phyloP scores from a whole-genome alignment of 164 flowering plant genomes.

The Brasenia schreberi region DNA sequence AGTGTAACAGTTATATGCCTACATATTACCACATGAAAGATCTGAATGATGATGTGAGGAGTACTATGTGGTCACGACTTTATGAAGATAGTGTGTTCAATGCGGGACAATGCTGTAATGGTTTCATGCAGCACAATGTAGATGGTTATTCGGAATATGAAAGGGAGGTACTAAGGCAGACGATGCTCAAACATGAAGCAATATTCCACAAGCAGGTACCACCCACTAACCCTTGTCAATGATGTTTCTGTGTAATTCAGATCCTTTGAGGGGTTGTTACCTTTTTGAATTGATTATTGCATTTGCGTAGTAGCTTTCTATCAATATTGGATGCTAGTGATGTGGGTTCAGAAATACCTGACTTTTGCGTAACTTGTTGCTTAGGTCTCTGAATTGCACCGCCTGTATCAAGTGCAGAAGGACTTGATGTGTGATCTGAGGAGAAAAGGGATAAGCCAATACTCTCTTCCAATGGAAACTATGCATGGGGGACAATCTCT shows the following conservation, averaged over 20 bases:
- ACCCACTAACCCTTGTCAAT: not conserved
- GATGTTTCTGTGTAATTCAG: not conserved
- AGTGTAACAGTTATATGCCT: slow-evolving; percentile 50
- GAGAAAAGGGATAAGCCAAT: slow-evolving; percentile 35
- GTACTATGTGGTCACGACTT: slow-evolving; percentile 49
- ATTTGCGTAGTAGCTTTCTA: no score
- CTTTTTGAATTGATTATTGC: no score
- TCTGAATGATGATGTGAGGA: slow-evolving; percentile 58
- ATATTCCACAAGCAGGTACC: slow-evolving; percentile 72
- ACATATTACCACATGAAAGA: slow-evolving; percentile 69
- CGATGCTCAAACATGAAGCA: slow-evolving; percentile 82
- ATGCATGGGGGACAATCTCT: slow-evolving; percentile 17
- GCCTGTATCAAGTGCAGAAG: slow-evolving; percentile 70
- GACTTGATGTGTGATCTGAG: slow-evolving; percentile 69
- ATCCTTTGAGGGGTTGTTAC: no score
- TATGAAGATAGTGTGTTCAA: slow-evolving; percentile 40
- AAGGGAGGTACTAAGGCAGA: slow-evolving; percentile 59
- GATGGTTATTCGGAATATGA: slow-evolving; percentile 42
- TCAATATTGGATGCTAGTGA: no score
- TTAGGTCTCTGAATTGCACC: slow-evolving; percentile 88
- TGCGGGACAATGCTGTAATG: slow-evolving; percentile 44
- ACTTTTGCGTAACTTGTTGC: slow-evolving; percentile 1
- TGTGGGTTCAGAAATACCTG: no score
- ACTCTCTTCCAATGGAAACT: slow-evolving; percentile 21
- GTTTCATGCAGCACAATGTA: slow-evolving; percentile 24